Evolutionary conservation across 2,329 filamentous ascomycete species (phyloP).

Genomic region (Cercospora beticola): DNA sequence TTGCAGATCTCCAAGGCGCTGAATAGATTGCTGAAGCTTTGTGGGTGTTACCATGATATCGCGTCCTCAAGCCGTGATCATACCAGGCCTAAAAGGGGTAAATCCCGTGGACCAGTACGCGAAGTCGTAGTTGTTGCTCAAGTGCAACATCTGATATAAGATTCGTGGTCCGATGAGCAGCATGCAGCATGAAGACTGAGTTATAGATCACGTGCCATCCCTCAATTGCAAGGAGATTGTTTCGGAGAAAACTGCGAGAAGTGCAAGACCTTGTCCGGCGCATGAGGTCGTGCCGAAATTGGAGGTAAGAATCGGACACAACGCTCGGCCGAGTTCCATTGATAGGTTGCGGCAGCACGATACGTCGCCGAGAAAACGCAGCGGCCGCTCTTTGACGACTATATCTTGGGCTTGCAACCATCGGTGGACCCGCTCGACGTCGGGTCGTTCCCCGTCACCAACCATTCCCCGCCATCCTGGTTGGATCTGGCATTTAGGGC

Average conservation of each 20-base stretch:
- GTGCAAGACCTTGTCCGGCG: background rate
- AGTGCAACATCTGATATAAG: background rate
- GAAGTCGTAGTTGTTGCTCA: background rate
- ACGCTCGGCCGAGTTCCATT: background rate
- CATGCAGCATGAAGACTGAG: background rate
- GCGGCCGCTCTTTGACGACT: background rate
- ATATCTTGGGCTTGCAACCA: background rate
- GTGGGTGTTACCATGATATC: background rate
- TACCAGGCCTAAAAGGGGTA: background rate
- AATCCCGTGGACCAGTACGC: background rate
- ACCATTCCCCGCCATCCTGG: background rate
- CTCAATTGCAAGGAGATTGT: background rate
- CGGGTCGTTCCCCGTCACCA: background rate
- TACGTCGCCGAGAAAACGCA: background rate
- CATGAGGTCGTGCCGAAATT: background rate
- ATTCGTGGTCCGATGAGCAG: background rate
- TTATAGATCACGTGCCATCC: background rate
- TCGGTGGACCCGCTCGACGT: background rate
- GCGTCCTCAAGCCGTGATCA: background rate
- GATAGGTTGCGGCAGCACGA: background rate
- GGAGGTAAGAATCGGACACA: background rate
- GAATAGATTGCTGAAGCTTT: background rate
- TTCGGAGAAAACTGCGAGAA: slow-evolving; percentile 2
- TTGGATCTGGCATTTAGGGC: background rate
- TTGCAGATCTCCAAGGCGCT: background rate